phyloP scores from a whole-genome alignment of 1,284 basidiomycete genomes.

The Pisolithus thermaeus region DNA sequence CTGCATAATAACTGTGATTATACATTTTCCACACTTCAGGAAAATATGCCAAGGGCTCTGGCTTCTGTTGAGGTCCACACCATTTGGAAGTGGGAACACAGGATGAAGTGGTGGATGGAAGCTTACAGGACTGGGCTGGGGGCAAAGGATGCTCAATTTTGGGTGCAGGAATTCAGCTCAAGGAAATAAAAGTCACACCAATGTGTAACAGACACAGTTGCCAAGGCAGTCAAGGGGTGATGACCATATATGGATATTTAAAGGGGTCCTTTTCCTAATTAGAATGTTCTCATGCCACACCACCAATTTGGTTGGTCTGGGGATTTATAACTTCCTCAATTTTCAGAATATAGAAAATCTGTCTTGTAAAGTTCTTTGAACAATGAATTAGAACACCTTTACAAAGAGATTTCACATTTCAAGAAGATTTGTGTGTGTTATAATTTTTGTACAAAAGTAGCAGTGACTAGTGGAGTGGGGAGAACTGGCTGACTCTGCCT shows the following conservation, averaged over 20 bases:
- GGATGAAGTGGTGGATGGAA: slow-evolving; percentile 13
- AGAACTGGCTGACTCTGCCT: too few relatives aligned
- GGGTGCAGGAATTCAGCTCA: slow-evolving; percentile 18
- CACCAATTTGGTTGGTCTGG: neutral
- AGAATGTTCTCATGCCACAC: neutral
- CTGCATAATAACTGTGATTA: slow-evolving; percentile 18
- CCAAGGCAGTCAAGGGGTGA: neutral
- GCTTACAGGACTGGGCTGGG: slow-evolving; percentile 15
- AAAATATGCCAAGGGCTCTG: slow-evolving; percentile 17
- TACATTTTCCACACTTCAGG: slow-evolving; percentile 15
- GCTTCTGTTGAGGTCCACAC: slow-evolving; percentile 13
- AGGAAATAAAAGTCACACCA: slow-evolving; percentile 17
- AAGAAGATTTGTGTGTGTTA: too few relatives aligned
- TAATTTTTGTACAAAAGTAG: too few relatives aligned
- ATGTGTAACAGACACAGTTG: slow-evolving; percentile 12
- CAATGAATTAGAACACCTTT: neutral
- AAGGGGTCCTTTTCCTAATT: neutral
- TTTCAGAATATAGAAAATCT: neutral
- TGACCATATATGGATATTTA: neutral
- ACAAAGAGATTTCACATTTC: too few relatives aligned
- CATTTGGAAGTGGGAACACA: slow-evolving; percentile 20
- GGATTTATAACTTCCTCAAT: neutral
- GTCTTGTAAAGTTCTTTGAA: neutral
- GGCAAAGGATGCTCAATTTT: slow-evolving; percentile 13
- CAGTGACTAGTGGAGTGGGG: too few relatives aligned